These are phyloP conservation scores for Mucor irregularis DNA, from an alignment of 371 early-diverging fungal species.

Conservation along the genomic window DNA sequence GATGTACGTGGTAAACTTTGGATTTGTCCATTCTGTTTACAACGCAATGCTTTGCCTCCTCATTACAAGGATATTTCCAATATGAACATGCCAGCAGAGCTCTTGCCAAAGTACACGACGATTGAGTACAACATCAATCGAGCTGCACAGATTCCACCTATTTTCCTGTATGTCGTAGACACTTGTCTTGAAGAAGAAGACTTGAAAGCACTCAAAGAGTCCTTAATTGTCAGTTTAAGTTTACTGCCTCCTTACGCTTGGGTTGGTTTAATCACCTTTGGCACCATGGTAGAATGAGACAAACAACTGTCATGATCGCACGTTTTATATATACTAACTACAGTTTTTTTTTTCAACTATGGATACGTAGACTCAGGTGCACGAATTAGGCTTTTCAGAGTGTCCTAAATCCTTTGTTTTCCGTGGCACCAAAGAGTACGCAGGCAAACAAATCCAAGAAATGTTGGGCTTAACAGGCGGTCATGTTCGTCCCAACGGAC, in stretches of 20 bases:
- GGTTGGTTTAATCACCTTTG: conserved; percentile 97
- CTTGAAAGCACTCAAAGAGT: conserved; percentile 94
- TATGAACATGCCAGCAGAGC: conserved; percentile 96
- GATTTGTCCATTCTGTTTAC: conserved; percentile 99
- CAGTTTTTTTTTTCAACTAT: neutral
- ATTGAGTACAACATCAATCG: conserved; percentile 94
- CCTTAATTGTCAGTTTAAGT: conserved; percentile 88
- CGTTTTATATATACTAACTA: neutral
- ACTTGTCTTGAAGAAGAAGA: conserved; percentile 97
- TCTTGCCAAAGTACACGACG: conserved; percentile 93
- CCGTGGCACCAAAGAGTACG: conserved; percentile 97
- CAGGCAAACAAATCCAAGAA: conserved; percentile 91
- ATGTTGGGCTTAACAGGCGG: conserved; percentile 83
- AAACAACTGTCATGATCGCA: too few species aligned
- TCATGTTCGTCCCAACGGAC: conserved; percentile 54
- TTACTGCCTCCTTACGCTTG: conserved; percentile 92
- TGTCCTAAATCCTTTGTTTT: conserved; percentile 98
- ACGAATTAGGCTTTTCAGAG: conserved; percentile 92
- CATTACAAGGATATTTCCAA: conserved; percentile 98
- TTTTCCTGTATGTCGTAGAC: conserved; percentile 98
- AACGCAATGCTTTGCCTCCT: conserved; percentile 97
- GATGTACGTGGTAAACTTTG: conserved; percentile 95
- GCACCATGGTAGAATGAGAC: conserved; percentile 98
- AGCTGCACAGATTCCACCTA: conserved; percentile 85
- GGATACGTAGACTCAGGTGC: conserved; percentile 80